These are phyloP conservation scores for Dysphania ambrosioides DNA, from an alignment of 148 eudicot genomes.

Conservation along the genomic window DNA sequence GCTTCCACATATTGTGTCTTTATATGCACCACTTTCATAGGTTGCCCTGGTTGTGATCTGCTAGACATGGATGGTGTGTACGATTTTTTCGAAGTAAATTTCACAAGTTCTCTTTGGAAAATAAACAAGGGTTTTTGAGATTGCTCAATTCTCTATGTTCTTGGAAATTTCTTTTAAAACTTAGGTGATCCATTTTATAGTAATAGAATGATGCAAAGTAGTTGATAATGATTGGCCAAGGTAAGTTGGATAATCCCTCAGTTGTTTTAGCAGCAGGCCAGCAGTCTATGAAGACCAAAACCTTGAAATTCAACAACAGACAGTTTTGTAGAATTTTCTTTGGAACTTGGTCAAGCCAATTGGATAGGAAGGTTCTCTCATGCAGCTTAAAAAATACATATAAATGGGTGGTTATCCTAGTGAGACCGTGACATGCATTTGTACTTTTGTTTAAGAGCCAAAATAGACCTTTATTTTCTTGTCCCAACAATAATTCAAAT, in stretches of 20 bases:
- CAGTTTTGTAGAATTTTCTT: not conserved
- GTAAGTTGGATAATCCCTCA: not conserved
- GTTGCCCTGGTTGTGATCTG: constrained; percentile 16
- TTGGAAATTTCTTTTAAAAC: not conserved
- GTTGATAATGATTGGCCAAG: constrained; percentile 8
- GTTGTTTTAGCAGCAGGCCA: constrained; percentile 27
- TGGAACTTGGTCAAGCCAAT: constrained; percentile 3
- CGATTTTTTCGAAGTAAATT: too few species aligned
- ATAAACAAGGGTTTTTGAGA: not conserved
- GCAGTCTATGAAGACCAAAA: constrained; percentile 32
- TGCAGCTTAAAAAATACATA: not conserved
- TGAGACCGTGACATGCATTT: not conserved
- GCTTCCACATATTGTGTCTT: constrained; percentile 66
- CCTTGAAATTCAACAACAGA: constrained; percentile 13
- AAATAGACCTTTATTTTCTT: not conserved
- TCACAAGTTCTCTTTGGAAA: too few species aligned
- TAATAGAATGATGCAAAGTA: not conserved
- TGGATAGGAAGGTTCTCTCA: not conserved
- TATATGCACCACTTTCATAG: constrained; percentile 63
- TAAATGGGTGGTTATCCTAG: not conserved
- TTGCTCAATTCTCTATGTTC: constrained; percentile 6
- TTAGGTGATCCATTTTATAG: constrained; percentile 8
- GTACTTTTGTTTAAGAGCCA: not conserved
- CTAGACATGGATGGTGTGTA: constrained; percentile 13
- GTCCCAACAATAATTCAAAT: not conserved